phyloP scores from a whole-genome alignment of 148 eudicot species.

The Beta vulgaris region DNA sequence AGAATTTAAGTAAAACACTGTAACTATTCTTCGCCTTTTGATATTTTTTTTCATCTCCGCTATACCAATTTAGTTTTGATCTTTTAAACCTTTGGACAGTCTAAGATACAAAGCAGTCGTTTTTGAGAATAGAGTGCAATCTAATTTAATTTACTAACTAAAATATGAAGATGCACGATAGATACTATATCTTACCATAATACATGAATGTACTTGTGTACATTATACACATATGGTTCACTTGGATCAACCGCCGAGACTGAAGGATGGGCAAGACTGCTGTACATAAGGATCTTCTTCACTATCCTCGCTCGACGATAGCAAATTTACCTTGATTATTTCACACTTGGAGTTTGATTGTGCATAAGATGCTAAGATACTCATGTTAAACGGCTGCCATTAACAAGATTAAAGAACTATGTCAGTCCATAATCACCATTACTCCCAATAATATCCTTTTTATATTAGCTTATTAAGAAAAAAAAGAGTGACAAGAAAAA shows the following conservation, averaged over 20 bases:
- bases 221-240: neutral
- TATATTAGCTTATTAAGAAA: neutral
- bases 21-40: no score
- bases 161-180: no score
- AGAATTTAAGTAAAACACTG: no score
- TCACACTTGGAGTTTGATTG: slow-evolving; percentile 66
- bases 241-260: slow-evolving; percentile 63
- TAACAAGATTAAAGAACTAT: neutral
- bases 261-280: slow-evolving; percentile 36
- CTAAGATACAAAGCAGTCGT: no score
- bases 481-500: slow-evolving; percentile 6
- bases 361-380: slow-evolving; percentile 56
- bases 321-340: slow-evolving; percentile 81
- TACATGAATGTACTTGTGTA: neutral
- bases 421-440: neutral
- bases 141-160: no score
- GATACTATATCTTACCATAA: neutral
- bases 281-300: slow-evolving; percentile 34
- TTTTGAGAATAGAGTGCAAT: no score
- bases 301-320: slow-evolving; percentile 44
- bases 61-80: no score
- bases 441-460: neutral
- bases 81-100: no score
- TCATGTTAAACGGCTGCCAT: slow-evolving; percentile 70
- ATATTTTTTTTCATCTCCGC: no score